phyloP scores from a whole-genome alignment of 331 rosid genomes.

The Phaseolus coccineus region DNA sequence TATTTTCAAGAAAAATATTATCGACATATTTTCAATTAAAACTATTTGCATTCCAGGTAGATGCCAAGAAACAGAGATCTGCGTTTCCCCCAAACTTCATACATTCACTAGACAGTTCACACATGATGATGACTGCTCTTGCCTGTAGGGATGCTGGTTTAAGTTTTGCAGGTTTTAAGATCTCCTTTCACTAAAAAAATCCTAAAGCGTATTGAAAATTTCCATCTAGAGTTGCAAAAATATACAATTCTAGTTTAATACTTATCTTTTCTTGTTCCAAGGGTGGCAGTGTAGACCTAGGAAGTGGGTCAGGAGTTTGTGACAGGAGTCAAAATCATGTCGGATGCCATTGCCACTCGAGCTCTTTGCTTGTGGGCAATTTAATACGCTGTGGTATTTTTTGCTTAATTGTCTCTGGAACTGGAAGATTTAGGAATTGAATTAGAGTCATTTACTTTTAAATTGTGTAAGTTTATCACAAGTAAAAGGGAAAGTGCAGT shows the following conservation, averaged over 20 bases:
- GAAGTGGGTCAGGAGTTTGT: slow-evolving; percentile 15
- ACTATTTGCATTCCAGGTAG: slow-evolving; percentile 55
- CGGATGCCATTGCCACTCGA: background rate
- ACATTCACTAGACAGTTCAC: slow-evolving; percentile 85
- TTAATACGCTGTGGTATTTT: background rate
- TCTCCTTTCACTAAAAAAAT: slow-evolving; percentile 7
- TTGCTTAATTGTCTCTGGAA: slow-evolving; percentile 1
- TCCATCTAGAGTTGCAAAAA: background rate
- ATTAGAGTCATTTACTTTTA: background rate
- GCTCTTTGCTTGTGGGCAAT: background rate
- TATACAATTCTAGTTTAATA: slow-evolving; percentile 5
- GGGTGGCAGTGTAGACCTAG: background rate
- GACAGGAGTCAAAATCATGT: background rate
- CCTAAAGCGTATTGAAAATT: slow-evolving; percentile 6
- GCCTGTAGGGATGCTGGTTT: slow-evolving; percentile 84
- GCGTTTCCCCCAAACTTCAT: slow-evolving; percentile 91
- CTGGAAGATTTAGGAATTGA: slow-evolving; percentile 20
- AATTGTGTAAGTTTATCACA: background rate
- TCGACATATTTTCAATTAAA: background rate
- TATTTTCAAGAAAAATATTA: background rate
- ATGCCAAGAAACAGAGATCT: slow-evolving; percentile 80
- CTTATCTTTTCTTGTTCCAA: background rate
- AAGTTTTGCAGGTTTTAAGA: slow-evolving; percentile 77
- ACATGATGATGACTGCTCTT: slow-evolving; percentile 94
- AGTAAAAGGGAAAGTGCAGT: background rate